A percentile compares a stretch with the other conserved stretches of the same genome.
These are phyloP conservation scores for Colletotrichum eremochloae DNA, from an alignment of 2,329 filamentous ascomycete species.

Conservation along the genomic window DNA sequence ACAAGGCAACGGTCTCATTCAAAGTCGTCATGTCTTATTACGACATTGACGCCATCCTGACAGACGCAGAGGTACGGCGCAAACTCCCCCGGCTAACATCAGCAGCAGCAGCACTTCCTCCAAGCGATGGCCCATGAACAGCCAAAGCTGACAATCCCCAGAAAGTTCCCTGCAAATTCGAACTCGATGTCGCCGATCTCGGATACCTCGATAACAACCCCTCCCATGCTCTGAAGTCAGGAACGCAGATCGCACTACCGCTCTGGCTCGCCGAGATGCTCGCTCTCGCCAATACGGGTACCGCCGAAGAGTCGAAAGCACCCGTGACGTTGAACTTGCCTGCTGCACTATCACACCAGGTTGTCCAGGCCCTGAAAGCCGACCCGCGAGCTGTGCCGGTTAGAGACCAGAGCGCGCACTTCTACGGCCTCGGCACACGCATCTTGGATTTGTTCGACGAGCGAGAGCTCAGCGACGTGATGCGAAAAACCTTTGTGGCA, in stretches of 20 bases:
- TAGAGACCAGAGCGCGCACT: slow-evolving; percentile 85
- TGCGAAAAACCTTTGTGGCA: slow-evolving; percentile 83
- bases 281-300: slow-evolving; percentile 71
- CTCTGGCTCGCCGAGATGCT: slow-evolving; percentile 97
- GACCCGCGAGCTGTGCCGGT: slow-evolving; percentile 89
- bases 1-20: accelerated
- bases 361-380: slow-evolving; percentile 90
- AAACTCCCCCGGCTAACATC: not conserved
- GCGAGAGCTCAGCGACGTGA: slow-evolving; percentile 77
- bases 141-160: slow-evolving; percentile 52
- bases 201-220: slow-evolving; percentile 91
- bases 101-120: not conserved
- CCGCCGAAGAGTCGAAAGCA: slow-evolving; percentile 60
- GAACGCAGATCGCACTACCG: slow-evolving; percentile 85
- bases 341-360: slow-evolving; percentile 79
- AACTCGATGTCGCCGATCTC: slow-evolving; percentile 87
- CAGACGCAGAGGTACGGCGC: slow-evolving; percentile 79
- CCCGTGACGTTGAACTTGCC: slow-evolving; percentile 88
- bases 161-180: slow-evolving; percentile 97
- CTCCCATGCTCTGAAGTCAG: slow-evolving; percentile 77
- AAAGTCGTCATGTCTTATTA: slow-evolving; percentile 76
- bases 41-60: slow-evolving; percentile 86
- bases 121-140: not conserved
- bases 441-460: slow-evolving; percentile 95
- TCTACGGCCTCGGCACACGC: slow-evolving; percentile 86